Base-by-base conservation (phyloP, 805 yeast genomes). In the Teunomyces atbi region DNA sequence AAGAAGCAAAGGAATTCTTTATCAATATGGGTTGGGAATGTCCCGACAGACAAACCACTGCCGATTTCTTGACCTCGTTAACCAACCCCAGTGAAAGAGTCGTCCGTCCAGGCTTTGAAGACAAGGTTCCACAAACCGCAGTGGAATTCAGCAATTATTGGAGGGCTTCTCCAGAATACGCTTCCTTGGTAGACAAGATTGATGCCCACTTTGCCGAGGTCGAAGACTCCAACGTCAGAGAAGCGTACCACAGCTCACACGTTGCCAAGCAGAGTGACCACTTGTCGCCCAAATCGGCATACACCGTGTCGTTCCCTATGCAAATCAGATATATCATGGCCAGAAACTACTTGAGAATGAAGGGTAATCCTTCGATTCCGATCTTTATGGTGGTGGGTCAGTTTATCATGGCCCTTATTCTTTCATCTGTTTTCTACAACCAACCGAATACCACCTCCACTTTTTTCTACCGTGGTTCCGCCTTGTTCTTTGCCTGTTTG, bases 381-480 rank as follows among this genome's bases (percentile, higher is more conserved):
- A 55, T 77, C 42, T 71, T 78, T 47, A 71, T 78, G 37, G 49
- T 82, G 36, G 65, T 73, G 27, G 81, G 84, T 41, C 77, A 81
- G 44, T 60, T 75, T 41, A 69, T 78, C 45, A 82, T 81, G 68
- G 79, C 84, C 48, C 66, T 83, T 52, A 65, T 83, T 54, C 73
- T 79, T 49, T 83, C 86, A 44, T 82, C 87, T 1, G 69, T 81
- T 57, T 83, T 74, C 56, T 82, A 73, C 56, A 77, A 76, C 49
- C 71, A 77, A 38, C 67, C 73, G 38, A 62, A 68, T 5, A 67
- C 74, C 3, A 58, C 54, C 5, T 18, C 37, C 13, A 83, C 85
- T 44, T 77, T 83, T 34, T 82, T 78, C 59, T 76, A 81, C 48
- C 74, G 86, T 65, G 56, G 57, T 13, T 58, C 58, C 29, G 55